Evolutionary conservation across 768 basidiomycete species (phyloP).

Genomic region (Amanita pseudoporphyria): DNA sequence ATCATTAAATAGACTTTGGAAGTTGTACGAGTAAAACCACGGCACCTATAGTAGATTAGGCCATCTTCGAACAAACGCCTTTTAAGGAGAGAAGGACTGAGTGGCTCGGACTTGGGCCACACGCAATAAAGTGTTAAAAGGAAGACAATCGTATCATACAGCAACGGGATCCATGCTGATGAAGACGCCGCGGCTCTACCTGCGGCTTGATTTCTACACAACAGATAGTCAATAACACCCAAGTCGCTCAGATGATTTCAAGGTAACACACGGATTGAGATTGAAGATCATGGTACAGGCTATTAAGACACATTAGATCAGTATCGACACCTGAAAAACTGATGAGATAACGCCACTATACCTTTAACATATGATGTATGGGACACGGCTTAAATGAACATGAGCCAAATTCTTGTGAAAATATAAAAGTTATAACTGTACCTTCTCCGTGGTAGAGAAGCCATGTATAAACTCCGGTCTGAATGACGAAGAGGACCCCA

Average conservation of each 20-base stretch:
- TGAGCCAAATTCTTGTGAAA: neutral
- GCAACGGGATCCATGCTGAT: slow-evolving; percentile 40
- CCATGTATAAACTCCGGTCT: slow-evolving; percentile 41
- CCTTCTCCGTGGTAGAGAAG: slow-evolving; percentile 41
- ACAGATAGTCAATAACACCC: slow-evolving; percentile 11
- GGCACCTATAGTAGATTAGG: slow-evolving; percentile 34
- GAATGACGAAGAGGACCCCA: slow-evolving; percentile 28
- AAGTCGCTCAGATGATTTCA: neutral
- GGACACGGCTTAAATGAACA: neutral
- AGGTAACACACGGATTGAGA: slow-evolving; percentile 22
- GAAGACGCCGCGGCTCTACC: slow-evolving; percentile 33
- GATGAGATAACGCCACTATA: neutral
- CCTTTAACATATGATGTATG: neutral
- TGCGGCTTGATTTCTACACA: too few species aligned
- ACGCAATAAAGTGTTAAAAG: slow-evolving; percentile 28
- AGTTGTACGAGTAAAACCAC: neutral
- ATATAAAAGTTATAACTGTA: slow-evolving; percentile 18
- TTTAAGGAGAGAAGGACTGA: slow-evolving; percentile 26
- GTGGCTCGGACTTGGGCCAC: slow-evolving; percentile 20
- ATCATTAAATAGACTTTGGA: neutral
- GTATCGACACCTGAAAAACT: slow-evolving; percentile 18
- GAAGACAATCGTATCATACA: slow-evolving; percentile 37
- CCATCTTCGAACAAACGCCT: slow-evolving; percentile 36
- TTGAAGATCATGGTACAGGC: slow-evolving; percentile 38
- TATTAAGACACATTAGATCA: slow-evolving; percentile 11